Evolutionary conservation across 2,329 filamentous ascomycete species (phyloP).

Genomic region (Penicillium psychrosexuale): DNA sequence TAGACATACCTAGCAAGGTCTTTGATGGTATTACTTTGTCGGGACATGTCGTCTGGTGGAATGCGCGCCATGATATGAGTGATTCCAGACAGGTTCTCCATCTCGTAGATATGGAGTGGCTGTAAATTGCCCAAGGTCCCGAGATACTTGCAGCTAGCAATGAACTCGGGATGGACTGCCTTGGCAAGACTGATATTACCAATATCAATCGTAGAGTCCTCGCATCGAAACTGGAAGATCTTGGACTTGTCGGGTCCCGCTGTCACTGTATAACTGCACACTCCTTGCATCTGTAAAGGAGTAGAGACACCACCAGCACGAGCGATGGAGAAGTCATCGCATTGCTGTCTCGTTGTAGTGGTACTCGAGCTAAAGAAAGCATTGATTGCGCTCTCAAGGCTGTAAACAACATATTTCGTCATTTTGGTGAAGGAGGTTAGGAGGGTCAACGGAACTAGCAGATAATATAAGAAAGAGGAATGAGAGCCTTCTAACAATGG

Average conservation of each 20-base stretch:
- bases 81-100: slow-evolving; percentile 15
- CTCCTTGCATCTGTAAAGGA: slow-evolving; percentile 12
- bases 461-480: neutral
- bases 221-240: slow-evolving; percentile 14
- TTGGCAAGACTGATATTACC: slow-evolving; percentile 6
- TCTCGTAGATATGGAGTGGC: slow-evolving; percentile 18
- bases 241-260: slow-evolving; percentile 8
- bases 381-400: slow-evolving; percentile 8
- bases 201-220: slow-evolving; percentile 10
- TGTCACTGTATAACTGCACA: slow-evolving; percentile 13
- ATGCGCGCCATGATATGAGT: slow-evolving; percentile 14
- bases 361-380: slow-evolving; percentile 13
- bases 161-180: slow-evolving; percentile 10
- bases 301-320: slow-evolving; percentile 8
- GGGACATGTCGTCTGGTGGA: slow-evolving; percentile 7
- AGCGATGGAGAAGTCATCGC: slow-evolving; percentile 10
- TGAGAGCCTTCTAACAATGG: no score
- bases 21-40: slow-evolving; percentile 13
- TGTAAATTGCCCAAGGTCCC: slow-evolving; percentile 11
- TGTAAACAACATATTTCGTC: slow-evolving; percentile 14
- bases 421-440: slow-evolving; percentile 5
- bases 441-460: neutral
- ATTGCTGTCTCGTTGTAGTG: slow-evolving; percentile 13
- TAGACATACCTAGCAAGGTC: slow-evolving; percentile 16
- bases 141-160: slow-evolving; percentile 17